These are phyloP conservation scores for Lichtheimia ramosa DNA, from an alignment of 371 early-diverging fungal genomes.

Conservation along the genomic window DNA sequence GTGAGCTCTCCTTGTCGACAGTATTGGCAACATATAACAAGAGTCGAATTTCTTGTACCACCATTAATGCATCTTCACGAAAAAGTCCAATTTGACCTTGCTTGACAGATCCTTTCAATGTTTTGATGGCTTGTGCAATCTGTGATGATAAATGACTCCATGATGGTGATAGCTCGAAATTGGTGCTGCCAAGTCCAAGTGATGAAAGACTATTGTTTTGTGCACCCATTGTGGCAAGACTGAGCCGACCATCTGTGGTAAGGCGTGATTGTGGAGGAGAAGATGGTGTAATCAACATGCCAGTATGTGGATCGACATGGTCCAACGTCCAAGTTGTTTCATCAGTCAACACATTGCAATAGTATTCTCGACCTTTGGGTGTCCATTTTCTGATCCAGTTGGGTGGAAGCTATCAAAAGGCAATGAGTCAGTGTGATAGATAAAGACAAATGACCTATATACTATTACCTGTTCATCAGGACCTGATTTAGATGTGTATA, in stretches of 20 bases:
- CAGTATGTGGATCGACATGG: slow-evolving; percentile 46
- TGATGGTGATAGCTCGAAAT: slow-evolving; percentile 12
- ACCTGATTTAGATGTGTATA: slow-evolving; percentile 12
- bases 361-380: slow-evolving; percentile 72
- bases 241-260: slow-evolving; percentile 4
- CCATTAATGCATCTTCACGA: slow-evolving; percentile 29
- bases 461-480: slow-evolving; percentile 20
- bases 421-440: slow-evolving; percentile 1
- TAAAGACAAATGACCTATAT: no score
- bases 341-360: slow-evolving; percentile 76
- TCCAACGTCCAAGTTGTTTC: slow-evolving; percentile 72
- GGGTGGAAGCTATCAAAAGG: slow-evolving; percentile 43
- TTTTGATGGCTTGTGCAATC: slow-evolving; percentile 65
- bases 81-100: slow-evolving; percentile 30
- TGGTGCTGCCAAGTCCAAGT: background rate
- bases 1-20: slow-evolving; percentile 65
- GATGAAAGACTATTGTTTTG: no score
- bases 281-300: slow-evolving; percentile 6
- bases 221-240: slow-evolving; percentile 15
- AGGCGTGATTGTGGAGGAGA: background rate
- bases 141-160: slow-evolving; percentile 69
- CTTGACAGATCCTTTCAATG: slow-evolving; percentile 66
- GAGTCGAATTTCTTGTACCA: slow-evolving; percentile 79
- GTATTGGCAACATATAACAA: slow-evolving; percentile 82
- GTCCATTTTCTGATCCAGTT: slow-evolving; percentile 63